Evolutionary conservation across 2,329 filamentous ascomycete species (phyloP).

Genomic region (Simplicillium aogashimaense): DNA sequence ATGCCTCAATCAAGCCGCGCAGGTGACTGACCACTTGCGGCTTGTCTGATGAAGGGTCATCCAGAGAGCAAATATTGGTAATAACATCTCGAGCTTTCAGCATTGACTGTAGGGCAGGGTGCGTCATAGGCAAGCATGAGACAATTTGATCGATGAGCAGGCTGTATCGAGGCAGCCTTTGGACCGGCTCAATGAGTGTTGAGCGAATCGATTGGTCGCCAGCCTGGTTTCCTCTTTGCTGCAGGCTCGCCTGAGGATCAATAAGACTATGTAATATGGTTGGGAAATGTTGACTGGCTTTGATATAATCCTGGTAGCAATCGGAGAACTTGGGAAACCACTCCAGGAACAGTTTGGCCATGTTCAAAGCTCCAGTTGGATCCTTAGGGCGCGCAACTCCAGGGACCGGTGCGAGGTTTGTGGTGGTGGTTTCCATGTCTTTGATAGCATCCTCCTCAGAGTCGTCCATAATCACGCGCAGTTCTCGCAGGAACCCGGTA

Average conservation of each 20-base stretch:
- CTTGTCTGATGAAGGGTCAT: slow-evolving; percentile 59
- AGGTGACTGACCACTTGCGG: slow-evolving; percentile 65
- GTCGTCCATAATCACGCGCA: slow-evolving; percentile 68
- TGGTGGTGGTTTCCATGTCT: slow-evolving; percentile 57
- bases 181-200: slow-evolving; percentile 89
- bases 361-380: slow-evolving; percentile 64
- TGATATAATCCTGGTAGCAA: slow-evolving; percentile 89
- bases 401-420: slow-evolving; percentile 29
- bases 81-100: slow-evolving; percentile 88
- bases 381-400: slow-evolving; percentile 47
- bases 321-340: slow-evolving; percentile 91
- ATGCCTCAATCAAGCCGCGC: slow-evolving; percentile 65
- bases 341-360: slow-evolving; percentile 74
- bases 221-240: slow-evolving; percentile 66
- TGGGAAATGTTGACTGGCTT: slow-evolving; percentile 78
- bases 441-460: slow-evolving; percentile 71
- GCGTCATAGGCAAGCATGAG: slow-evolving; percentile 71
- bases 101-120: slow-evolving; percentile 74
- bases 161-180: slow-evolving; percentile 87
- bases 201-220: slow-evolving; percentile 89
- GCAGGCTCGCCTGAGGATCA: slow-evolving; percentile 73
- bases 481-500: slow-evolving; percentile 64
- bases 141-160: slow-evolving; percentile 94
- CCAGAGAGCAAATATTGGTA: slow-evolving; percentile 91
- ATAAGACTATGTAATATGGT: slow-evolving; percentile 71